Base-by-base conservation (phyloP, 2,329 filamentous ascomycete species). In the Thelonectria olida region DNA sequence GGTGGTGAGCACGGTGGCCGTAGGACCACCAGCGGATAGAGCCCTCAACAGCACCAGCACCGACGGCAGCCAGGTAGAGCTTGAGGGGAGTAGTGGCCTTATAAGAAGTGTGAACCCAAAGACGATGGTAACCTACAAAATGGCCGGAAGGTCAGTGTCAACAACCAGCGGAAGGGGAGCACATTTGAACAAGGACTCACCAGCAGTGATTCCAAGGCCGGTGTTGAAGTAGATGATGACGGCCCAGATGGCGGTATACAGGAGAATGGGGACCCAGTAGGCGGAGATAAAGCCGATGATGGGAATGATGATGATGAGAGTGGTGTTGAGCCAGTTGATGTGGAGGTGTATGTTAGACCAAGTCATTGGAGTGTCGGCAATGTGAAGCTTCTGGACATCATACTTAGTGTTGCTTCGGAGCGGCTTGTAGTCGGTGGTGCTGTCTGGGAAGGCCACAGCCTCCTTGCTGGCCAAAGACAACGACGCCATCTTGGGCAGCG, bases 281-380 rank as follows among this genome's bases (percentile, higher is more conserved):
- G 93, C 85, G 55, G 88, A 85, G 70, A 96, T 79, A 74, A 90
- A 85, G 65, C 93, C 93, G 59, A 86, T 82, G 48, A 94, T 64
- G 41, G 94, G 93, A 45, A 97, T 85, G 68, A 90, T 84, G 67
- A 96, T 78, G 76, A 97, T 95, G 76, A 97, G 86, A 64, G 84
- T 85, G 65, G 92, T 89, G 78, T 97, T 97, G 68, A 97, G 85
- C 93, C 93, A 97, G 85, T 97, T 93, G 83, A 97, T 86, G 76
- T 97, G 93, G 81, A 94, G 90, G 81, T 93, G 89, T 92, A 92
- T 96, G 83, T 97, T 97, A 73, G 84, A 82, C 79, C 84, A 85
- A 61, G 92, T 97, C 71, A 96, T 90, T 59, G 91, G 90, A 66
- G 87, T 86, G 67, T 96, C 93, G 67, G 92, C 88, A 79, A 97